Evolutionary conservation across 257 asterid genomes (phyloP).

Genomic region (Solanum okadae): DNA sequence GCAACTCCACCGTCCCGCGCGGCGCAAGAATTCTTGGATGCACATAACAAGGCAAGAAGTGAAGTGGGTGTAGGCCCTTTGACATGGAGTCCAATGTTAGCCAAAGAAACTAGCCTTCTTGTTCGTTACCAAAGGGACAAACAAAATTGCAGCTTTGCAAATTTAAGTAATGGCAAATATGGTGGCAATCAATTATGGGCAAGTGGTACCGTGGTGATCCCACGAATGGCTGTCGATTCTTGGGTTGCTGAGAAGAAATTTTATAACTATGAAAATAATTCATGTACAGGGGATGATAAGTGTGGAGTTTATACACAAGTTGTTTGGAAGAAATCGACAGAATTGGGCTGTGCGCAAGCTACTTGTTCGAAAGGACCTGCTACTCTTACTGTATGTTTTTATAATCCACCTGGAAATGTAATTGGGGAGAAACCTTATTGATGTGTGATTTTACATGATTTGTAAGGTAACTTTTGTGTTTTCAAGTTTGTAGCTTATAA

Average conservation of each 20-base stretch:
- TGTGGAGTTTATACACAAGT: constrained; percentile 95
- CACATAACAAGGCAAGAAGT: constrained; percentile 70
- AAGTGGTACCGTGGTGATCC: constrained; percentile 35
- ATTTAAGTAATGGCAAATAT: constrained; percentile 34
- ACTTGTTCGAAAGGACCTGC: constrained; percentile 30
- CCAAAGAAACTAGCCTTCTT: constrained; percentile 57
- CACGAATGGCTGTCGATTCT: constrained; percentile 49
- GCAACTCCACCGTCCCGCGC: constrained; percentile 3
- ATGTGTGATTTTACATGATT: background rate
- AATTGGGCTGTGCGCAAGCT: constrained; percentile 75
- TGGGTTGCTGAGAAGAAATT: constrained; percentile 80
- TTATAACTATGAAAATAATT: constrained; percentile 47
- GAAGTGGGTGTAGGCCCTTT: constrained; percentile 69
- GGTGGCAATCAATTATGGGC: constrained; percentile 86
- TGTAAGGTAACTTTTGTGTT: background rate
- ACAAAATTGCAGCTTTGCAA: constrained; percentile 60
- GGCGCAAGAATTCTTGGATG: constrained; percentile 38
- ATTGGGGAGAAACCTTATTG: constrained; percentile 87
- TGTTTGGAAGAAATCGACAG: constrained; percentile 67
- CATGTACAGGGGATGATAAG: constrained; percentile 40
- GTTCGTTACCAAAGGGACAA: constrained; percentile 60
- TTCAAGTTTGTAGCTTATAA: background rate
- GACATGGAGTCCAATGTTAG: constrained; percentile 55
- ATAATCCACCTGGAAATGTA: constrained; percentile 83
- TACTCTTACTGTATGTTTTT: constrained; percentile 61